Base-by-base conservation (phyloP, 352 stramenopile genomes). In the Pythium myriotylum region DNA sequence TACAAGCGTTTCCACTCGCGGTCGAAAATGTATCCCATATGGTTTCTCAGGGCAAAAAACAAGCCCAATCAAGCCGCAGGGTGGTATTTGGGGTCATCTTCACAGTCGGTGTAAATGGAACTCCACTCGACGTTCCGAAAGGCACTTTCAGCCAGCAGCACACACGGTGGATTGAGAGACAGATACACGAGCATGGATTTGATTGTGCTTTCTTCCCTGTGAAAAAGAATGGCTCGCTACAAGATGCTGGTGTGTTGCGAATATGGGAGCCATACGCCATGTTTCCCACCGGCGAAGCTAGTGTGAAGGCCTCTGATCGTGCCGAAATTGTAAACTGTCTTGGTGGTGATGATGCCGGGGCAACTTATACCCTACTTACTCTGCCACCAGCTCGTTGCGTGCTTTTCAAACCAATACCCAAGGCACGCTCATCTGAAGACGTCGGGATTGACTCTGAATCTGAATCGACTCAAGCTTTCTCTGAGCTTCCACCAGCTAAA, bases 231-330 rank as follows among this genome's bases (percentile, higher is more conserved):
- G 64, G 22, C 35, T 68, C 29, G 47, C 55, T 66, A 12, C 32
- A 17, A 2, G 12, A 72, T 64, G 50, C 69, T 54, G 20, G 68
- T 49, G 32, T 52, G 10, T 12, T 68, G 17, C 52, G 39, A 40
- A 54, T 89, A 3, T 91, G 79, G 81, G 54, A 76, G 9, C 81
- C 81, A 0, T 72, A 70, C 40, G 60, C 59, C 3, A 60, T 87
- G 29, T 82, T 86, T 51, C 77, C 79, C 19, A 70, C 72, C 1
- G 51, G 40, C 9, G 57, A 63, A 53, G 62, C 55, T 4, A 26
- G 10, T 22, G 54, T 70, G 3, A 10, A 37, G 7, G 41, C 35
- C 2, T 20, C 42, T 14, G 32, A 69, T 23, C 54, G 32, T 2
- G 50, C 58, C 13, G n/a, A 23, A 14, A 46, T 68, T 17, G 8